Evolutionary conservation across 2,329 filamentous ascomycete genomes (phyloP), one percentile per base, ranked within the genome.

Genomic region (Calonectria hawksworthii): DNA sequence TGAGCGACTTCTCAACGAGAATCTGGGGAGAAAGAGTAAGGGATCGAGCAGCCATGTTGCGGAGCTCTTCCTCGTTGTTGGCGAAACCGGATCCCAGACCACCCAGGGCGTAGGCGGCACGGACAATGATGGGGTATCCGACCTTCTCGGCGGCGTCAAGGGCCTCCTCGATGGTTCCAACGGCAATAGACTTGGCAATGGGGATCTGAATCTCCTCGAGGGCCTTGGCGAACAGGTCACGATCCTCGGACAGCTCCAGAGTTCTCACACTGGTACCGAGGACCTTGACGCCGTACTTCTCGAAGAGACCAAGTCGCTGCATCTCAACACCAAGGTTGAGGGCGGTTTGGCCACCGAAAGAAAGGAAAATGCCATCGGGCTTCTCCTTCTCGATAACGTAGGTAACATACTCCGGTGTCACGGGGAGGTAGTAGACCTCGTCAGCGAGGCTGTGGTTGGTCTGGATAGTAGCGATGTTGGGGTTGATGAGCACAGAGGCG

Each of bases 381-480:
- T 93, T 92, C 88, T 99, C 97, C 83, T 94, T 94, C 89, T 99
- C 96, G 85, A 99, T 99, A 76, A 99, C 96, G 86, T 99, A 96
- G 83, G 94, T 94, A 84, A 98, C 96, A 87, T 99, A 99, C 90
- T 99, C 96, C 78, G 96, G 94, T 23, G 97, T 99, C 82, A 99
- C 96, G 72, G 97, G 97, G 47, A 99, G 93, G 87, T 98, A 99
- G 90, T 99, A 99, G 83, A 99, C 94, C 88, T 99, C 96, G 84
- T 99, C 96, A 83, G 96, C 96, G 84, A 99, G 94, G 83, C 94
- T 93, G 90, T 99, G 96, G 86, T 98, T 96, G 81, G 96, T 99
- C 88, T 99, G 96, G 83, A 99, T 99, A 73, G 97, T 99, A 75
- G 96, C 96, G 85, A 99, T 99, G 86, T 99, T 99, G 82, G 96